Percentiles rank a stretch among this genome's conserved stretches.
These are phyloP conservation scores for Hymenoscyphus fraxineus DNA, from an alignment of 2,329 filamentous ascomycete species.

Conservation along the genomic window DNA sequence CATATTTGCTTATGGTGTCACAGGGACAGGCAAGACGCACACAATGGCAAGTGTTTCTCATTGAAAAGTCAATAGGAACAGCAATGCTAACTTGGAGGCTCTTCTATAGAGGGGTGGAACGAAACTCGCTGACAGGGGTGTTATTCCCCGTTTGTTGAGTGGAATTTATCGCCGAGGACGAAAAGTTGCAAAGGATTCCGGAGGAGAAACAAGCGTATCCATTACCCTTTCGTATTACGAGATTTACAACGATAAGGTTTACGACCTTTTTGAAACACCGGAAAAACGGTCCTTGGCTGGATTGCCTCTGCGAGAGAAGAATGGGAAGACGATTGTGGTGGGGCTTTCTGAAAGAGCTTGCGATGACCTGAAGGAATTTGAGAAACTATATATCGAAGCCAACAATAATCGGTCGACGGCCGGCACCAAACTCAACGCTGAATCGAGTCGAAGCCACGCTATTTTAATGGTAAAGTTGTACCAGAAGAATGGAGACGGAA, in stretches of 20 bases:
- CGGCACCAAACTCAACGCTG: constrained; percentile 86
- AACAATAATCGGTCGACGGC: constrained; percentile 89
- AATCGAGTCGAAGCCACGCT: constrained; percentile 85
- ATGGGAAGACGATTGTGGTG: constrained; percentile 81
- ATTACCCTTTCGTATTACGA: constrained; percentile 89
- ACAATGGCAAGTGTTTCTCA: constrained; percentile 58
- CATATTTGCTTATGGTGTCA: constrained; percentile 89
- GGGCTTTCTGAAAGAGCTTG: constrained; percentile 81
- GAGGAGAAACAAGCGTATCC: constrained; percentile 64
- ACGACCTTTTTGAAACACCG: constrained; percentile 79
- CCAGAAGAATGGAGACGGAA: constrained; percentile 65
- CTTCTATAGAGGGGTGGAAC: constrained; percentile 64
- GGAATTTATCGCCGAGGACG: constrained; percentile 80
- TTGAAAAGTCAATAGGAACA: too few species aligned
- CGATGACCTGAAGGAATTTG: constrained; percentile 83
- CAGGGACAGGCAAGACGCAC: constrained; percentile 91
- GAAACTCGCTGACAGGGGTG: constrained; percentile 78
- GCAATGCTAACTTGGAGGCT: too few species aligned
- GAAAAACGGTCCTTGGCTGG: constrained; percentile 76
- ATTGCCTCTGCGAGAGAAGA: constrained; percentile 77
- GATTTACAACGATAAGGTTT: constrained; percentile 96
- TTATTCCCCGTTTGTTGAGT: constrained; percentile 82
- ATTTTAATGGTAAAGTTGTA: constrained; percentile 87
- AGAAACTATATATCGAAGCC: constrained; percentile 82
- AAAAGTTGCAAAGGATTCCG: constrained; percentile 78